Evolutionary conservation across 1,284 basidiomycete species (phyloP).

Genomic region (Pholiota adiposa): DNA sequence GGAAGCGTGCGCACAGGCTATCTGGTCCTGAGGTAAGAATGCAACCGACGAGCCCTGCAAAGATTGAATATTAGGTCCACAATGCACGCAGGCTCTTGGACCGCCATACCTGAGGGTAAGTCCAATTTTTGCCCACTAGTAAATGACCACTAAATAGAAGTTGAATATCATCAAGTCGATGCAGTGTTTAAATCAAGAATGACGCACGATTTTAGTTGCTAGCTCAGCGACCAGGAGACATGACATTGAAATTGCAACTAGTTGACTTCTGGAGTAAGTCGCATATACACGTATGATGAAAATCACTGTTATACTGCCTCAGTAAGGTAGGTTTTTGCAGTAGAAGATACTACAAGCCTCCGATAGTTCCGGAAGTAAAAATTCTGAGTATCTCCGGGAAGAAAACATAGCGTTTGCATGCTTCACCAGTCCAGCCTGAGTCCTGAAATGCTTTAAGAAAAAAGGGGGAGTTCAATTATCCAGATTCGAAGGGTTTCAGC

Average conservation of each 20-base stretch:
- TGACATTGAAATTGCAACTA: constrained; percentile 24
- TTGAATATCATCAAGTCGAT: neutral
- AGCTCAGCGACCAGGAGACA: constrained; percentile 29
- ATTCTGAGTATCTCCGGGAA: constrained; percentile 38
- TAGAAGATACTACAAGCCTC: constrained; percentile 26
- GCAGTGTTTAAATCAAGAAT: neutral
- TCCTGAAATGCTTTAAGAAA: constrained; percentile 33
- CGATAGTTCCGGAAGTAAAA: constrained; percentile 33
- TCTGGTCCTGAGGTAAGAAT: constrained; percentile 26
- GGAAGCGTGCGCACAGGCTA: neutral
- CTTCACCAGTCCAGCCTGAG: constrained; percentile 30
- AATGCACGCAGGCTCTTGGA: neutral
- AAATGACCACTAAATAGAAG: constrained; percentile 35
- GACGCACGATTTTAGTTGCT: constrained; percentile 34
- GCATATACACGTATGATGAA: constrained; percentile 38
- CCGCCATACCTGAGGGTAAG: constrained; percentile 31
- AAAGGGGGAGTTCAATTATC: neutral
- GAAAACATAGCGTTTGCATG: constrained; percentile 36
- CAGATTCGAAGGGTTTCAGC: neutral
- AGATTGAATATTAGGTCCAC: neutral
- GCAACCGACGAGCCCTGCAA: constrained; percentile 35
- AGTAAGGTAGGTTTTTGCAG: neutral
- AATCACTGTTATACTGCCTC: constrained; percentile 25
- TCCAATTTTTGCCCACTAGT: constrained; percentile 35
- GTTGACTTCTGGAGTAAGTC: constrained; percentile 29